Evolutionary conservation across 352 stramenopile genomes (phyloP), one percentile per base, ranked within the genome.

Genomic region (Elongisporangium undulatum): DNA sequence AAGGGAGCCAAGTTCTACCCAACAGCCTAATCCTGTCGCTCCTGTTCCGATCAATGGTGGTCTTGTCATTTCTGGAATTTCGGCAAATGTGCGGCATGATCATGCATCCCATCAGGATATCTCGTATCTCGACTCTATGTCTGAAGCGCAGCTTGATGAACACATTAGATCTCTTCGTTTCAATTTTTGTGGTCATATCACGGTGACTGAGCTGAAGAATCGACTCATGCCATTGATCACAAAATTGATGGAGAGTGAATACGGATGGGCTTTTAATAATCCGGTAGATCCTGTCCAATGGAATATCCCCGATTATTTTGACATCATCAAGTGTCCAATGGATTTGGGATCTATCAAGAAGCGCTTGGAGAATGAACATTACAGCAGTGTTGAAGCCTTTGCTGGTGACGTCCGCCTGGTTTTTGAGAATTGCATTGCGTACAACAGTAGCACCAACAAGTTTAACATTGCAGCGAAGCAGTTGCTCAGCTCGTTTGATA

Each of bases 281-380:
- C 97, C 96, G 7, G 97, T 99, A 17, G 96, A 99, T 77, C 92
- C 97, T 7, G 89, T 97, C 56, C 82, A 92, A 56, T 89, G 96
- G 69, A 88, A 94, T 53, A 96, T 99, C 56, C 91, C 91, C 2
- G 87, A 96, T 63, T 96, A 96, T 59, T 92, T 94, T 56, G 81
- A 96, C 38, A 90, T 96, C 24, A 92, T 99, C 69, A 98, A 98
- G 67, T 94, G 92, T 53, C 97, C 97, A 0, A 99, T 99, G 97
- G 97, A 99, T 75, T 81, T 99, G 19, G 95, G 96, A 19, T 99
- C 96, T n/a, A 98, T 99, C 67, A 96, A 97, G 68, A 98, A 98
- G 70, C 81, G 91, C 1, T 66, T 99, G 24, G 96, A 99, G 62
- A 96, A 90, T 67, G 89, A 95, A 56, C 87, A 95, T 51, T 99